These are phyloP conservation scores for Sclerotinia borealis DNA, from an alignment of 2,329 filamentous ascomycete genomes.

Conservation along the genomic window DNA sequence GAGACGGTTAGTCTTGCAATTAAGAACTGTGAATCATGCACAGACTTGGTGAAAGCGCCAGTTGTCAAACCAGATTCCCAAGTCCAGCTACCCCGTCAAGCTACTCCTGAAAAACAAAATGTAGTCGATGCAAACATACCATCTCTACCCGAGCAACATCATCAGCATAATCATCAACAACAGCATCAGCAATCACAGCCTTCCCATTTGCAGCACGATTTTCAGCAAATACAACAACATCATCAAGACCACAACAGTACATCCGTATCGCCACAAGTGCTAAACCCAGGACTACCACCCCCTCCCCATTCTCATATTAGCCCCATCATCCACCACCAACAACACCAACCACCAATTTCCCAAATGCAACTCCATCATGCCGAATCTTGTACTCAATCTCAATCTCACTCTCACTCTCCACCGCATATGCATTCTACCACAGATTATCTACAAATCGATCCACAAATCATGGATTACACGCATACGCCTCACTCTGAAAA, in stretches of 20 bases:
- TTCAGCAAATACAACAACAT: slow-evolving; percentile 5
- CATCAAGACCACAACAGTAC: slow-evolving; percentile 15
- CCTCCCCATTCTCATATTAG: slow-evolving; percentile 9
- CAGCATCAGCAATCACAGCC: background rate
- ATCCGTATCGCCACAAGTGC: slow-evolving; percentile 31
- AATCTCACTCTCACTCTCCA: background rate
- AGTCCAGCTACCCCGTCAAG: slow-evolving; percentile 11
- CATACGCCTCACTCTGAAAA: slow-evolving; percentile 7
- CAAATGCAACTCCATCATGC: slow-evolving; percentile 12
- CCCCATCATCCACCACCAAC: slow-evolving; percentile 5
- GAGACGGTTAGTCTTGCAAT: slow-evolving; percentile 95
- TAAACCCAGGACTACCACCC: slow-evolving; percentile 26
- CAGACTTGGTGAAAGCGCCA: slow-evolving; percentile 63
- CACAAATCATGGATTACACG: slow-evolving; percentile 51
- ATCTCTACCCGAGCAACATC: slow-evolving; percentile 18
- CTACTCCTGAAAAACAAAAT: background rate
- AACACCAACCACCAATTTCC: slow-evolving; percentile 9
- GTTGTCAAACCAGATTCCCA: slow-evolving; percentile 22
- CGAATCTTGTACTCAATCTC: background rate
- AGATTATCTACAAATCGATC: slow-evolving; percentile 47
- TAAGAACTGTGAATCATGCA: slow-evolving; percentile 84
- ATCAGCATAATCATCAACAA: background rate
- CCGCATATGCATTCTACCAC: background rate
- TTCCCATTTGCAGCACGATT: slow-evolving; percentile 3
- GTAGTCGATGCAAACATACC: slow-evolving; percentile 25